Conservation (phyloP, 768 basidiomycete species). For the Leccinum olivaceopallidum region DNA sequence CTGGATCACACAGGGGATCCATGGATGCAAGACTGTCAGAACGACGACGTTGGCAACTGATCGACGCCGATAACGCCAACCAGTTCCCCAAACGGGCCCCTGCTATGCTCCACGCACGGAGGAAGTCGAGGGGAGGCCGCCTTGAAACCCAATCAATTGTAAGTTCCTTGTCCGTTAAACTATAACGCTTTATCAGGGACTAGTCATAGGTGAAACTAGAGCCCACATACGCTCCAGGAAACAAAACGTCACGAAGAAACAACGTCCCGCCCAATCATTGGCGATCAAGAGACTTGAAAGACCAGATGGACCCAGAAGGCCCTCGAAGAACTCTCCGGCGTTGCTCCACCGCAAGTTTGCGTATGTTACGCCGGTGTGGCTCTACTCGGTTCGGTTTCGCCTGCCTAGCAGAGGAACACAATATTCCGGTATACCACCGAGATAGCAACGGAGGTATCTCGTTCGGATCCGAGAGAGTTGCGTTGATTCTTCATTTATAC, state of each 20-base stretch:
- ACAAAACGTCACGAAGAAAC: background rate
- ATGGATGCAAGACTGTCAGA: background rate
- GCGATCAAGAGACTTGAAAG: background rate
- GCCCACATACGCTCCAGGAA: background rate
- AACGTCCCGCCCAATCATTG: too few relatives aligned
- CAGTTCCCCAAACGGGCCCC: background rate
- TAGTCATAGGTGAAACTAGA: background rate
- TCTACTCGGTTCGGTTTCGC: background rate
- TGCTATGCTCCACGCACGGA: background rate
- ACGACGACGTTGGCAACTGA: background rate
- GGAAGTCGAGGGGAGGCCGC: too few relatives aligned
- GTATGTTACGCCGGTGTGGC: too few relatives aligned
- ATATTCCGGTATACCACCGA: background rate
- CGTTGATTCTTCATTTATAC: too few relatives aligned
- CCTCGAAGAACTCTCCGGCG: background rate
- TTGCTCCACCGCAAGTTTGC: background rate
- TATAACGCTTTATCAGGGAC: background rate
- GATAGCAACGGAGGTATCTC: background rate
- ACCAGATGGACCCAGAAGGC: background rate
- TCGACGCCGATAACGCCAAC: background rate
- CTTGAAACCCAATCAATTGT: background rate
- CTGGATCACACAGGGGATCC: background rate
- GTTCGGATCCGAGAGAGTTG: background rate
- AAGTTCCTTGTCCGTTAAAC: background rate
- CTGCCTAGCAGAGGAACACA: background rate